Percentiles rank a stretch among this genome's conserved stretches.
These are phyloP conservation scores for Ophiostoma ulmi DNA, from an alignment of 2,329 filamentous ascomycete genomes.

Conservation along the genomic window DNA sequence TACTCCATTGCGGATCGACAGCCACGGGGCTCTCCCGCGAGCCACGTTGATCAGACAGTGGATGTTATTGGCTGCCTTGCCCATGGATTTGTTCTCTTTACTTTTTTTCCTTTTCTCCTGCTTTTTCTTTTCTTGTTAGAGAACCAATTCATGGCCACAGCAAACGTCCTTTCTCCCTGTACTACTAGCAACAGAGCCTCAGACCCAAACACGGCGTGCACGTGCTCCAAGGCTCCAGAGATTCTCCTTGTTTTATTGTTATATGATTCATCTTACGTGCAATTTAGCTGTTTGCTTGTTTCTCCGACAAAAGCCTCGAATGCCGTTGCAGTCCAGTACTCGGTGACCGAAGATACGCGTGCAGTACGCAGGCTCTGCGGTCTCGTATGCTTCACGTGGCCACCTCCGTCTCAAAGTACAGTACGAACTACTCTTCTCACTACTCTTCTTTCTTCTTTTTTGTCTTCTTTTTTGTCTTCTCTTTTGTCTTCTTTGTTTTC, in stretches of 20 bases:
- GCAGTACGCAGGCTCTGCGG: background rate
- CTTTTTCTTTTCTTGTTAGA: background rate
- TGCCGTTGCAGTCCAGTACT: background rate
- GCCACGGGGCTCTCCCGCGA: background rate
- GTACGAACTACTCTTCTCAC: background rate
- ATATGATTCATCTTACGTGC: background rate
- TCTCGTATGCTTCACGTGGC: background rate
- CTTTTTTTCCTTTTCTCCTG: background rate
- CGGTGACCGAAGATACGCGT: background rate
- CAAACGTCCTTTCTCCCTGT: too few relatives aligned
- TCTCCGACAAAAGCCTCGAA: background rate
- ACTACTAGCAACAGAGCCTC: background rate
- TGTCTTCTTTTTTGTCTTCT: background rate
- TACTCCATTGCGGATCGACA: conserved; percentile 1
- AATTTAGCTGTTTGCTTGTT: background rate
- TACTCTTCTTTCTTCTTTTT: background rate
- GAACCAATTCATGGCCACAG: too few relatives aligned
- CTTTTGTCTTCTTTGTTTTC: background rate
- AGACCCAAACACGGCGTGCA: conserved; percentile 4
- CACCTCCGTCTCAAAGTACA: background rate
- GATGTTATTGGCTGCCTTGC: conserved; percentile 8
- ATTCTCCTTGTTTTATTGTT: background rate
- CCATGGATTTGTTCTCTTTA: background rate
- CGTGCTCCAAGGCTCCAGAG: background rate
- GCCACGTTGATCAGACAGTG: conserved; percentile 5